Percentiles rank a stretch among this genome's conserved stretches.
These are phyloP conservation scores for Citrus reticulata DNA, from an alignment of 345 rosid species.

Conservation along the genomic window DNA sequence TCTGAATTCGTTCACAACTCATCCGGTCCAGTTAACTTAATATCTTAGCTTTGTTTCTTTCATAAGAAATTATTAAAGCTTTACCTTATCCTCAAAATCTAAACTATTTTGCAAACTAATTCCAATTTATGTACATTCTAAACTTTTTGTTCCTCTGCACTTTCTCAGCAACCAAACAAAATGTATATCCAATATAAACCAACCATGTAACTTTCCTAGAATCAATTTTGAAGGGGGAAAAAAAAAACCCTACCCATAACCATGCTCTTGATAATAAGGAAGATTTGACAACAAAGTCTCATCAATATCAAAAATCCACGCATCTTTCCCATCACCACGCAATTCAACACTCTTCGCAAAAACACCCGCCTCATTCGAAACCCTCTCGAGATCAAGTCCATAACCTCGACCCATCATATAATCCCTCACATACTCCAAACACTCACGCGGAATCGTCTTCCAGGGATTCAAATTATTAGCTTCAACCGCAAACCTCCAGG, in stretches of 20 bases:
- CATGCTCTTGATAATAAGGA: conserved; percentile 75
- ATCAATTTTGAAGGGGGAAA: background rate
- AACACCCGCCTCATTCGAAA: conserved; percentile 52
- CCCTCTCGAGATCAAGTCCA: conserved; percentile 55
- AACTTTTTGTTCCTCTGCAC: background rate
- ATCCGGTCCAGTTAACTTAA: background rate
- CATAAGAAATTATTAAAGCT: background rate
- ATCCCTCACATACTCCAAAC: conserved; percentile 60
- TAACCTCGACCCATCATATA: conserved; percentile 68
- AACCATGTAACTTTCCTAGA: background rate
- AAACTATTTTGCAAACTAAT: background rate
- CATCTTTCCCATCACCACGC: conserved; percentile 69
- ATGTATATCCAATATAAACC: background rate
- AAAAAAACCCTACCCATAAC: conserved; percentile 52
- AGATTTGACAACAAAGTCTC: conserved; percentile 93
- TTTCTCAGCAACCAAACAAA: conserved; percentile 12
- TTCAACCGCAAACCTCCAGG: conserved; percentile 92
- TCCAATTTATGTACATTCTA: background rate
- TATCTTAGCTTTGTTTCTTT: background rate
- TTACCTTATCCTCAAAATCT: background rate
- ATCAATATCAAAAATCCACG: conserved; percentile 84
- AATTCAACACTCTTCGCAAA: conserved; percentile 52
- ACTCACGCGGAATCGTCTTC: conserved; percentile 73
- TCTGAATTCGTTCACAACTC: background rate
- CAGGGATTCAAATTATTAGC: conserved; percentile 78